Base-by-base conservation (phyloP, 2,329 filamentous ascomycete genomes). In the Canariomyces notabilis region DNA sequence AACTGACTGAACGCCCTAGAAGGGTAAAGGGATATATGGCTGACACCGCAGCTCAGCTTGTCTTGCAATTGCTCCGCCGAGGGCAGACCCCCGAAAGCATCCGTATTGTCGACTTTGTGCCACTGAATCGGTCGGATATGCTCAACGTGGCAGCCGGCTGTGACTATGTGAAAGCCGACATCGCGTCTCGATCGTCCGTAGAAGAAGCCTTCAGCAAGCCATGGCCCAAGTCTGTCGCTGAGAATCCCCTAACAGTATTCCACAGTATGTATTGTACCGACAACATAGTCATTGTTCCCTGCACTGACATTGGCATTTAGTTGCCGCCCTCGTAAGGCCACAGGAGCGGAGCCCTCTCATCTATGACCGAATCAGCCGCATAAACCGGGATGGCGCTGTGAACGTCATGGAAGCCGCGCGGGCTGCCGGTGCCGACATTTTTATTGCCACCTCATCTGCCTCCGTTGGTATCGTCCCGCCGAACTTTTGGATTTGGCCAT, bases 221-320 rank as follows among this genome's bases (percentile, higher is more conserved):
- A 5, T 80, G 77, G 77, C 63, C 67, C 2, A 39, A 59, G 2
- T 58, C 59, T 1, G 64, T 69, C 5, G 63, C 69, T 5, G 37
- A 59, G 4, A 64, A 72, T 3, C 75, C 76, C 1, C 61, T 80
- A 19, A 79, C 76, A 1, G 76, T 80, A 12, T 78, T 76, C 55
- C 77, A 80, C 61, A 79, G 26, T 29, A 29, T 9, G 26, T 29
- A 29, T 12, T 3, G 14, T 29, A 8, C 26, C 9, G 14, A 29
- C 4, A 29, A 29, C 4, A 5, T 12, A 4, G 8, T 29, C 26
- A 29, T 12, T 29, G 26, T 12, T 29, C 26, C 26, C 8, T 29
- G 8, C 7, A 9, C 26, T 29, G 26, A 12, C n/a, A n/a, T n/a
- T n/a, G n/a, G n/a, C n/a, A n/a, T n/a, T n/a, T 29, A 29, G 26